Percentiles rank a stretch among this genome's conserved stretches.
phyloP scores from a whole-genome alignment of 768 basidiomycete genomes.

The Leccinum olivaceopallidum region DNA sequence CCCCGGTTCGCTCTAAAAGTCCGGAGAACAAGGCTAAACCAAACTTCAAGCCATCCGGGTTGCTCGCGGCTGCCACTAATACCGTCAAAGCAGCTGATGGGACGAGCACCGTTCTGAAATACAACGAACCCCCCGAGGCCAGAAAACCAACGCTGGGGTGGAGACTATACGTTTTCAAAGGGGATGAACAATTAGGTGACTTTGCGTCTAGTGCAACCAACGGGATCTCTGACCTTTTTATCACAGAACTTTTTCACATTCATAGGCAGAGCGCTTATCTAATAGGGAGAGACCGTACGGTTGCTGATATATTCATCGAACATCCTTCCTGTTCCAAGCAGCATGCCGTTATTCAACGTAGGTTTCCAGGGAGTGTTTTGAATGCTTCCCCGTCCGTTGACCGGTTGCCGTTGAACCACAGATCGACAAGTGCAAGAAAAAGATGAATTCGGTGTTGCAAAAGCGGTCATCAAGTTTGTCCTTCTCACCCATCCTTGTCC shows the following conservation, averaged over 20 bases:
- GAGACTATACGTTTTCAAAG: conserved; percentile 98
- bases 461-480: conserved; percentile 81
- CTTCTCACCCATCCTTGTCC: conserved; percentile 2
- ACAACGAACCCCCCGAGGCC: conserved; percentile 98
- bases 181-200: conserved; percentile 88
- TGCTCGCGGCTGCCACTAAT: conserved; percentile 96
- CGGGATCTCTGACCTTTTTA: neutral
- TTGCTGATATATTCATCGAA: conserved; percentile 85
- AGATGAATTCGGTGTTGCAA: conserved; percentile 82
- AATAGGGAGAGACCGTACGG: conserved; percentile 84
- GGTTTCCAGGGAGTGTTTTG: conserved; percentile 22
- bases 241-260: conserved; percentile 84
- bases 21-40: conserved; percentile 66
- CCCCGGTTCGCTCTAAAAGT: conserved; percentile 44
- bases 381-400: conserved; percentile 5
- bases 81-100: conserved; percentile 77
- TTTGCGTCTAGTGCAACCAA: neutral
- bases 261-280: conserved; percentile 94
- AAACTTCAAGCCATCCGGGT: conserved; percentile 85
- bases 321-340: conserved; percentile 99
- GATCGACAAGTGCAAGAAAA: conserved; percentile 84
- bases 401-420: conserved; percentile 28
- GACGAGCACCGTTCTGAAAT: conserved; percentile 85
- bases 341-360: conserved; percentile 95
- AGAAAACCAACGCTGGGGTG: conserved; percentile 87